Base-by-base conservation (phyloP, 2,329 filamentous ascomycete genomes). In the Scedosporium boydii region DNA sequence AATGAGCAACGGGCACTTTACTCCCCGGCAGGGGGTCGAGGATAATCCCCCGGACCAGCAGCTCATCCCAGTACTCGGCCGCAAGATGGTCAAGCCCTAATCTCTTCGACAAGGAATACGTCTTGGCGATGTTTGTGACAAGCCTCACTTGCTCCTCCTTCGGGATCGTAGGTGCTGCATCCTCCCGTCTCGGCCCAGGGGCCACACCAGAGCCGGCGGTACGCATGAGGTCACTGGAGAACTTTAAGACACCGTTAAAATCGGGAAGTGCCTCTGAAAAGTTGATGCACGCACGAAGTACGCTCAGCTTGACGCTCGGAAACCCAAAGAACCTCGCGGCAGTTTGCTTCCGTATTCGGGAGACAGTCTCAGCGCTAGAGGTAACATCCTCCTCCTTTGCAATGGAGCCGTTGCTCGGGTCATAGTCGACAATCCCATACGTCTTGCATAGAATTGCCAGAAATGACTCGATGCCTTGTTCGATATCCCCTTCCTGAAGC, bases 21-120 rank as follows among this genome's bases (percentile, higher is more conserved):
- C 82, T 80, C 51, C 78, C 75, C 9, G 86, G 78, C 44, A 85
- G 73, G 26, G 88, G 79, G 59, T 92, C 84, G 53, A 96, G 77
- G 62, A 87, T 84, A 67, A 96, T 78, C 65, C 86, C 86, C 59
- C 95, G 87, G 57, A 99, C 82, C 7, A 99, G 79, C 68, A 98
- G 98, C 69, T 96, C 91, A 72, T 99, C 95, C 95, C 95, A 99
- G 71, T 97, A 99, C 67, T 95, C 89, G 5, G 91, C 92, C 60
- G 86, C 82, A 51, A 93, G 75, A 62, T 88, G 76, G 4, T 82
- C 77, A 29, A 92, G 76, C 0, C 92, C 92, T 27, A 97, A 75
- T 64, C 89, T 87, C 64, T 84, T 84, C 0, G 90, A 88, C n/a
- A 95, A 84, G 38, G 81, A 84, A 34, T 93, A 85, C 0, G 93